These are phyloP conservation scores for Trichoderma reesei DNA, from an alignment of 495 filamentous ascomycete species.

Conservation along the genomic window DNA sequence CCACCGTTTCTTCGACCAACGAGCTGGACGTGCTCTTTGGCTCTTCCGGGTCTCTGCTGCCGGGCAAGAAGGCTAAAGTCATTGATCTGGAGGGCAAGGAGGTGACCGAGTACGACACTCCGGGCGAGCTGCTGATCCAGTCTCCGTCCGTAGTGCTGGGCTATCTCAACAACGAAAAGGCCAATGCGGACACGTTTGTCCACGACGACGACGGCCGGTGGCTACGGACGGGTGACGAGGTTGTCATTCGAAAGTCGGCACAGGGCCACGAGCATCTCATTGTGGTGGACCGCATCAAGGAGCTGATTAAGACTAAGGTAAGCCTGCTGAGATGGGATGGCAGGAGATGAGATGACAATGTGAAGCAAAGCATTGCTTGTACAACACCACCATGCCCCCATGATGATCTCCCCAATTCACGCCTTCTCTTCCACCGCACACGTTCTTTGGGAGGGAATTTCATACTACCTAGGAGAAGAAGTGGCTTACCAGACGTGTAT, in stretches of 20 bases:
- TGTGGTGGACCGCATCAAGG: constrained; percentile 85
- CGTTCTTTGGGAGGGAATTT: too few relatives aligned
- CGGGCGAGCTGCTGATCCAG: constrained; percentile 71
- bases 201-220: constrained; percentile 61
- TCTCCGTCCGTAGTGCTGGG: constrained; percentile 70
- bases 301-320: constrained; percentile 91
- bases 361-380: too few relatives aligned
- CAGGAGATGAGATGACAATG: too few relatives aligned
- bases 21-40: constrained; percentile 61
- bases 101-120: constrained; percentile 63
- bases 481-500: neutral
- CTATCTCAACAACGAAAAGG: constrained; percentile 77
- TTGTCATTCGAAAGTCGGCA: constrained; percentile 52
- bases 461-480: neutral
- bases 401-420: too few relatives aligned
- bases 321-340: too few relatives aligned
- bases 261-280: constrained; percentile 66
- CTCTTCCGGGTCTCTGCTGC: constrained; percentile 62
- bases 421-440: too few relatives aligned
- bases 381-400: too few relatives aligned
- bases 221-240: constrained; percentile 84
- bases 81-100: constrained; percentile 66
- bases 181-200: constrained; percentile 70
- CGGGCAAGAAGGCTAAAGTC: constrained; percentile 57
- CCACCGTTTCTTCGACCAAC: constrained; percentile 58